Conservation (phyloP, 179 eudicot species). For the Vitellaria paradoxa region DNA sequence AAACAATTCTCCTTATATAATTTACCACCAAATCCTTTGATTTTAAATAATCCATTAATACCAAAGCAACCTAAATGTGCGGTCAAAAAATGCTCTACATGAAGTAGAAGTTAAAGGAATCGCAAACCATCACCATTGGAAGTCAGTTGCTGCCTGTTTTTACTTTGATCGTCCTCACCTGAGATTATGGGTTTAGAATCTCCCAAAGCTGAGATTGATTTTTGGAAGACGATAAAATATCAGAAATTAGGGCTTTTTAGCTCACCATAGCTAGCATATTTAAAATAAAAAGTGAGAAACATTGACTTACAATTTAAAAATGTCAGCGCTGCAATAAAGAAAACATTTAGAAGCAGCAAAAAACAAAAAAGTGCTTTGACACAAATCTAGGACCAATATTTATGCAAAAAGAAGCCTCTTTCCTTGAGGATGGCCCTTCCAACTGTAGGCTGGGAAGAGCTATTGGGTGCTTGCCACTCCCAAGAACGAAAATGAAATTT, state of each 20-base stretch:
- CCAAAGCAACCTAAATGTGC: too few relatives aligned
- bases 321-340: constrained; percentile 45
- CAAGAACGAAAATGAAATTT: background rate
- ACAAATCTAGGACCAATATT: constrained; percentile 51
- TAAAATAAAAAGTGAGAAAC: background rate
- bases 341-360: constrained; percentile 45
- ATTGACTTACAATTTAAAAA: constrained; percentile 46
- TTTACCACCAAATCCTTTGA: too few relatives aligned
- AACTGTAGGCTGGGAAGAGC: constrained; percentile 31
- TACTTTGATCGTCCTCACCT: constrained; percentile 29
- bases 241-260: background rate
- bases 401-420: constrained; percentile 31
- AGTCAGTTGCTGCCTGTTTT: background rate
- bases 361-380: constrained; percentile 51
- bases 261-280: too few relatives aligned
- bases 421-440: constrained; percentile 48
- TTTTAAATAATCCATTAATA: too few relatives aligned
- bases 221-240: too few relatives aligned
- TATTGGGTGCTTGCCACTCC: constrained; percentile 13
- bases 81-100: background rate
- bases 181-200: constrained; percentile 37
- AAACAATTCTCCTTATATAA: too few relatives aligned
- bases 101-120: background rate
- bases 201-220: constrained; percentile 38
- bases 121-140: constrained; percentile 11